A percentile compares a stretch with the other conserved stretches of the same genome.
Conservation (phyloP, 345 rosid genomes). For the Eutrema yunnanense region DNA sequence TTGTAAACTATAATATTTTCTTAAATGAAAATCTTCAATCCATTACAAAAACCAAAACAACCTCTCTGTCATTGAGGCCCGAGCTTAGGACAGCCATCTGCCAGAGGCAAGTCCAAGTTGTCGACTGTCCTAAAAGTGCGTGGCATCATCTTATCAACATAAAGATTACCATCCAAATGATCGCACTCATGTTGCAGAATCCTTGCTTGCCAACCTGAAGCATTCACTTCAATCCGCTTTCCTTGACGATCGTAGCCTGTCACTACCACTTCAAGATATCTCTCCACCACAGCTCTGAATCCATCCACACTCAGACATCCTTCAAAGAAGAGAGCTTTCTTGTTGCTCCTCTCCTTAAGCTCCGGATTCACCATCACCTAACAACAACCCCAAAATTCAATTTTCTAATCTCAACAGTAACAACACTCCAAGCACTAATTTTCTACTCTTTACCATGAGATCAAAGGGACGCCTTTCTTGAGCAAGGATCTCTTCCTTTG, state of each 20-base stretch:
- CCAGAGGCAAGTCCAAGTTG: conserved; percentile 77
- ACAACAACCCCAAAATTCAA: conserved; percentile 13
- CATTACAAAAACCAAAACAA: not conserved
- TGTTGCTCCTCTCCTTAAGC: conserved; percentile 52
- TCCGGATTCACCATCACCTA: conserved; percentile 90
- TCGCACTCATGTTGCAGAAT: conserved; percentile 89
- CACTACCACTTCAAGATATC: conserved; percentile 75
- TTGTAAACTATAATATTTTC: not conserved
- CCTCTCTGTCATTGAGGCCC: conserved; percentile 35
- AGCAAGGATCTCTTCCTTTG: conserved; percentile 62
- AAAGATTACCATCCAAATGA: conserved; percentile 81
- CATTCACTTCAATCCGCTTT: conserved; percentile 53
- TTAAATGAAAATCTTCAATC: not conserved
- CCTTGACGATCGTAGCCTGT: conserved; percentile 65
- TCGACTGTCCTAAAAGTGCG: conserved; percentile 74
- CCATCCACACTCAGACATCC: conserved; percentile 91
- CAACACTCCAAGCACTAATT: not conserved
- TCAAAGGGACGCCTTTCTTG: conserved; percentile 75
- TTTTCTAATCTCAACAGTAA: not conserved
- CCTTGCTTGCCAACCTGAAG: conserved; percentile 94
- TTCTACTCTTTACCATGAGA: conserved; percentile 47
- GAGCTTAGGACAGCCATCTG: conserved; percentile 71
- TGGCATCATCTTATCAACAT: conserved; percentile 78
- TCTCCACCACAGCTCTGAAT: conserved; percentile 79
- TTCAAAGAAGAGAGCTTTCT: conserved; percentile 72